Evolutionary conservation across 306 rosid genomes (phyloP).

Genomic region (Mucuna pruriens): DNA sequence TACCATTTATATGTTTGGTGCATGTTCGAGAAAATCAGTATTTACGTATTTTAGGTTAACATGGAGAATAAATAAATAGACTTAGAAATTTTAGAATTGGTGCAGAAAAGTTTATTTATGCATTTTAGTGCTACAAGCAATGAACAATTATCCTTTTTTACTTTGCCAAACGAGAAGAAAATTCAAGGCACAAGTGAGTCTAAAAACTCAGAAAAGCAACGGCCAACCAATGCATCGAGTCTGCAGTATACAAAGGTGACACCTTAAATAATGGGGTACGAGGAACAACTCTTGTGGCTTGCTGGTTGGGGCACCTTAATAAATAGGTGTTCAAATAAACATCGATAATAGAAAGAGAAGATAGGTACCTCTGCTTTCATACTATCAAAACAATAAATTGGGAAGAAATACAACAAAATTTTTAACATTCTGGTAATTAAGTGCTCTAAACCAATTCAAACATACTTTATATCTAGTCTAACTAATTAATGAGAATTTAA

Average conservation of each 20-base stretch:
- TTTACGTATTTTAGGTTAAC: not conserved
- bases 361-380: not conserved
- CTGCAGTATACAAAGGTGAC: no score
- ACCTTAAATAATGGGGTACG: no score
- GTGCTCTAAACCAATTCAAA: not conserved
- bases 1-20: not conserved
- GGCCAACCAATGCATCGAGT: no score
- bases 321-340: not conserved
- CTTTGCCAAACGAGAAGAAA: not conserved
- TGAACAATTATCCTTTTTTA: not conserved
- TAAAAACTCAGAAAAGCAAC: no score
- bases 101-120: not conserved
- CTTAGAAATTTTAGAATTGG: not conserved
- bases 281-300: not conserved
- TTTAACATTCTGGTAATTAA: not conserved
- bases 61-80: not conserved
- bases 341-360: not conserved
- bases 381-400: not conserved
- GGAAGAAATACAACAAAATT: no score
- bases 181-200: not conserved
- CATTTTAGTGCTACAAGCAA: not conserved
- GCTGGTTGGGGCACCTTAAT: not conserved
- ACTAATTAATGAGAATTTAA: not conserved
- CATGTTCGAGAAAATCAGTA: not conserved
- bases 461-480: not conserved